These are phyloP conservation scores for Theobroma cacao DNA, from an alignment of 345 rosid species.

Conservation along the genomic window DNA sequence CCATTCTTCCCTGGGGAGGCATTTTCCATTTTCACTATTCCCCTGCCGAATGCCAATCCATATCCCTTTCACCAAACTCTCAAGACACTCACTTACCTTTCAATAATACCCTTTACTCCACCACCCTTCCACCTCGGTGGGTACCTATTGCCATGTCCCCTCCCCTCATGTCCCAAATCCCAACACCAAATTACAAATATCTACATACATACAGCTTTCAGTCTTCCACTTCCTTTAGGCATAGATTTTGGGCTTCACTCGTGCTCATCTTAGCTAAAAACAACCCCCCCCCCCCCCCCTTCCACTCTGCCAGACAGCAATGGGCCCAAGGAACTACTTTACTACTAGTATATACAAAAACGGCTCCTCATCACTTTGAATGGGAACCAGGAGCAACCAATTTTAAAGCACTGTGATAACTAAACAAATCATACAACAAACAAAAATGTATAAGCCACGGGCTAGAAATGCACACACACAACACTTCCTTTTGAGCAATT, in stretches of 20 bases:
- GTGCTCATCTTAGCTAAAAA: not conserved
- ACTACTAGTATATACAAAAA: too few species aligned
- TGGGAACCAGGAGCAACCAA: too few species aligned
- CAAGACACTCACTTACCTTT: not conserved
- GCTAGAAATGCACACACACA: not conserved
- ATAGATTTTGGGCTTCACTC: not conserved
- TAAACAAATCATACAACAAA: not conserved
- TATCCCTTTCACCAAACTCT: not conserved
- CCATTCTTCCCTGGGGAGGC: not conserved
- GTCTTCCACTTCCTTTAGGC: too few species aligned
- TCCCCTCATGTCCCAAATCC: too few species aligned
- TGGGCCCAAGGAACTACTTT: too few species aligned
- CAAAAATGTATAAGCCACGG: not conserved
- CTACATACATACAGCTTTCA: too few species aligned
- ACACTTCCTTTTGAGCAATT: too few species aligned
- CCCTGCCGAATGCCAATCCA: not conserved
- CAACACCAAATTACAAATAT: too few species aligned
- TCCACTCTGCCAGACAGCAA: not conserved
- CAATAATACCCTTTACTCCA: too few species aligned
- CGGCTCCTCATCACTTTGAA: too few species aligned
- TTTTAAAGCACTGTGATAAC: not conserved
- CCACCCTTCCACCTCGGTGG: too few species aligned
- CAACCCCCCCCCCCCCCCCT: not conserved
- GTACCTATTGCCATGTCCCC: too few species aligned
- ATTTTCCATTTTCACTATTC: not conserved